A percentile compares a stretch with the other conserved stretches of the same genome.
Evolutionary conservation across 2,329 filamentous ascomycete genomes (phyloP).

Genomic region (Orbilia blumenaviensis): DNA sequence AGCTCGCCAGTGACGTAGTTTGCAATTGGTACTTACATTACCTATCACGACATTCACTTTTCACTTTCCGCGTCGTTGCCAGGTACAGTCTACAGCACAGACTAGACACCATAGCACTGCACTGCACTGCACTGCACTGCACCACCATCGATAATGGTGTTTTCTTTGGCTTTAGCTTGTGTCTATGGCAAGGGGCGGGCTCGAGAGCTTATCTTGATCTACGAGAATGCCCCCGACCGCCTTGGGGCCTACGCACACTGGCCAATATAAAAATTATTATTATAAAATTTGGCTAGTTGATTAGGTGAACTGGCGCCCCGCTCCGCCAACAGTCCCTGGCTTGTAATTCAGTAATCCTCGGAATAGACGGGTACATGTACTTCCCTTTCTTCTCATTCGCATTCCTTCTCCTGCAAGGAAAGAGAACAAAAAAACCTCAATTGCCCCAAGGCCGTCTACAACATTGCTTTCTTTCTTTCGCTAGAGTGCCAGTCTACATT

Average conservation of each 20-base stretch:
- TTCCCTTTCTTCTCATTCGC: constrained; percentile 3
- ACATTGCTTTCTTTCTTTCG: constrained; percentile 37
- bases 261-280: background rate
- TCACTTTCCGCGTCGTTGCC: background rate
- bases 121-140: no score
- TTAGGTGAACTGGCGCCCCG: constrained; percentile 19
- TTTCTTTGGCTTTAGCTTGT: background rate
- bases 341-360: background rate
- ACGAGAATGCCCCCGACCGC: constrained; percentile 18
- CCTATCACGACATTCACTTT: constrained; percentile 14
- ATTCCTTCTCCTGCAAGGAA: constrained; percentile 37
- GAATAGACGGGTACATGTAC: constrained; percentile 14
- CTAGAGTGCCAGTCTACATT: constrained; percentile 6
- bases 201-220: constrained; percentile 34
- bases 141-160: constrained; percentile 15
- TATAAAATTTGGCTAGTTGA: background rate
- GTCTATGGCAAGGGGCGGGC: background rate
- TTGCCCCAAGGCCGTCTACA: constrained; percentile 26
- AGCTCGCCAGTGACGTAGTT: constrained; percentile 23
- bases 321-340: constrained; percentile 11
- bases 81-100: constrained; percentile 3
- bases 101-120: background rate
- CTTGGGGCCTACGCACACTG: background rate
- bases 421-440: constrained; percentile 22
- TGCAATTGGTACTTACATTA: background rate